A percentile compares a stretch with the other conserved stretches of the same genome.
These are phyloP conservation scores for Xerocomellus amylosporus DNA, from an alignment of 768 basidiomycete genomes.

Conservation along the genomic window DNA sequence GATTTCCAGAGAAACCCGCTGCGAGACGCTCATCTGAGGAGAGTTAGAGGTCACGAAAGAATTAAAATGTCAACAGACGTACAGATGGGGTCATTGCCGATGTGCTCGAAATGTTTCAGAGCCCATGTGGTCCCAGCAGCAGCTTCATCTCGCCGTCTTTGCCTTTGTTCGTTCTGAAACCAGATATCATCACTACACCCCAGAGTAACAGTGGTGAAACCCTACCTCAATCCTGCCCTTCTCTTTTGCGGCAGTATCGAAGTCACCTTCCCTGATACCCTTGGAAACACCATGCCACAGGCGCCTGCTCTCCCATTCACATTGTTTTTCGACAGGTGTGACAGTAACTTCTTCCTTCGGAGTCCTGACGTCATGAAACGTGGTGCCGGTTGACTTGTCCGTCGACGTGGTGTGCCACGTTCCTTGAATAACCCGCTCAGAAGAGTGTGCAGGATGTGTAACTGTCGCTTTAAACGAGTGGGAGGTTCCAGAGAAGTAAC, in stretches of 20 bases:
- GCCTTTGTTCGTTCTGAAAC: constrained; percentile 84
- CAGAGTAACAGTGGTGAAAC: no score
- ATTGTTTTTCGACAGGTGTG: constrained; percentile 56
- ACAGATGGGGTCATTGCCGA: constrained; percentile 74
- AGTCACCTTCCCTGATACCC: constrained; percentile 89
- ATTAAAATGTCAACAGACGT: constrained; percentile 28
- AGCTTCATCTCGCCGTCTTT: constrained; percentile 77
- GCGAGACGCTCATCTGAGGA: constrained; percentile 60
- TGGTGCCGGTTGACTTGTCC: constrained; percentile 39
- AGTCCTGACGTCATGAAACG: constrained; percentile 75
- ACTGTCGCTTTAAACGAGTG: constrained; percentile 88
- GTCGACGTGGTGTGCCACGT: constrained; percentile 75
- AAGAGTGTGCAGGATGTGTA: constrained; percentile 45
- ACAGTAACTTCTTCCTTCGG: constrained; percentile 76
- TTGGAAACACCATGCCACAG: constrained; percentile 86
- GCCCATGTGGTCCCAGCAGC: constrained; percentile 72
- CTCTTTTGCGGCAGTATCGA: constrained; percentile 83
- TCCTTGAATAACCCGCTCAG: constrained; percentile 65
- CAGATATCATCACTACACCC: background rate
- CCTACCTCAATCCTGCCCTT: constrained; percentile 89
- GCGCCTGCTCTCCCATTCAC: constrained; percentile 83
- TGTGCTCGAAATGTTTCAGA: constrained; percentile 71
- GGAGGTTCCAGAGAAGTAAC: constrained; percentile 90
- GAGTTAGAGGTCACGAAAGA: background rate
- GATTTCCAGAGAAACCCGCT: constrained; percentile 55